Evolutionary conservation across 2,329 filamentous ascomycete species (phyloP).

Genomic region (Dactylonectria estremocensis): DNA sequence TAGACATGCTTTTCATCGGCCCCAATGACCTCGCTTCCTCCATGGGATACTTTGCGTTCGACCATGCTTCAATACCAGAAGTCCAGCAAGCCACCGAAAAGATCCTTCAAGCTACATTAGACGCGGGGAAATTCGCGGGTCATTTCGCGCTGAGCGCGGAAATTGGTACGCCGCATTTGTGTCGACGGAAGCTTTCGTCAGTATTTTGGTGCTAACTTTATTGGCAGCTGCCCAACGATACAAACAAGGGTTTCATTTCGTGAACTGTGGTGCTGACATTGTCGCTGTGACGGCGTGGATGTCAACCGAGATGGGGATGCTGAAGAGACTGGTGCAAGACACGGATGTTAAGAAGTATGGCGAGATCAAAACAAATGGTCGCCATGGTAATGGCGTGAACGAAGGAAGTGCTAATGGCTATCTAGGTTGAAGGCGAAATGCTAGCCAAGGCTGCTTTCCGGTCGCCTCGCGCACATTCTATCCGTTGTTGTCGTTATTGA

Average conservation of each 20-base stretch:
- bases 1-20: conserved; percentile 34
- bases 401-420: not conserved
- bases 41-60: conserved; percentile 52
- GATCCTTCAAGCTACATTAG: conserved; percentile 47
- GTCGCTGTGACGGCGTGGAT: conserved; percentile 56
- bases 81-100: conserved; percentile 49
- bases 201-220: not conserved
- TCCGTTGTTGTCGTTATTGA: too few species aligned
- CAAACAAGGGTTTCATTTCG: conserved; percentile 54
- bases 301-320: conserved; percentile 49
- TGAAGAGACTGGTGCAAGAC: not conserved
- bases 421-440: too few species aligned
- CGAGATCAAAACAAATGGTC: not conserved
- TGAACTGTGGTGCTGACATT: conserved; percentile 56
- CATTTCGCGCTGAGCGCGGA: conserved; percentile 53
- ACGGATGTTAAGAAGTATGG: not conserved
- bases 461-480: too few species aligned
- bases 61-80: conserved; percentile 50
- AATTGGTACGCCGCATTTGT: not conserved
- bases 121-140: conserved; percentile 53
- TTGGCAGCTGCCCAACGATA: conserved; percentile 40
- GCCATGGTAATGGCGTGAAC: not conserved
- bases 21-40: conserved; percentile 34
- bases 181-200: too few species aligned
- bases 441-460: too few species aligned